phyloP scores from a whole-genome alignment of 2,329 filamentous ascomycete genomes.

The Calonectria ilicicola region DNA sequence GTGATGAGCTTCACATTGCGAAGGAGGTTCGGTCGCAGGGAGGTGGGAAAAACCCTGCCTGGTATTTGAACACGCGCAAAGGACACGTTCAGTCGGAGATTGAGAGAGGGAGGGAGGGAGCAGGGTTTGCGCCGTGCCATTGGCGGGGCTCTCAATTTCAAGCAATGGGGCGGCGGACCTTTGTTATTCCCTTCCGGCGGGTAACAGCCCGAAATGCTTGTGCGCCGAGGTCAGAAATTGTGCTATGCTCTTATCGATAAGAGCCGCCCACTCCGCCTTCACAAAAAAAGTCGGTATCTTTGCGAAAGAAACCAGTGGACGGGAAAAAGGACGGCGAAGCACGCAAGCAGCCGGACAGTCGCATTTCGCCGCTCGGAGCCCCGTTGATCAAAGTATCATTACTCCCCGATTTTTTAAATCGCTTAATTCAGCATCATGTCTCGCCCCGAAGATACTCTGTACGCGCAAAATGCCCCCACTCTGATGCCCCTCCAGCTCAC shows the following conservation, averaged over 20 bases:
- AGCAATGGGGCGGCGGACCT: background rate
- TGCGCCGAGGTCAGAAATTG: background rate
- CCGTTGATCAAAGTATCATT: background rate
- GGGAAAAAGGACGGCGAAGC: slow-evolving; percentile 16
- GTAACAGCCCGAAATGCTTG: background rate
- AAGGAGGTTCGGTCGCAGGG: slow-evolving; percentile 19
- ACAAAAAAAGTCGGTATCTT: slow-evolving; percentile 42
- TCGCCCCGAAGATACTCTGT: slow-evolving; percentile 95
- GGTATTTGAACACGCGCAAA: slow-evolving; percentile 27
- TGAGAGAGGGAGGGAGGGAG: background rate
- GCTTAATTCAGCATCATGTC: slow-evolving; percentile 75
- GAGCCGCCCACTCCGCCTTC: slow-evolving; percentile 32
- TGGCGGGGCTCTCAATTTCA: slow-evolving; percentile 29
- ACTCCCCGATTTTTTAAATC: background rate
- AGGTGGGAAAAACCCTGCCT: slow-evolving; percentile 20
- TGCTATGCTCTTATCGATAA: slow-evolving; percentile 38
- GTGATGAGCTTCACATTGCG: slow-evolving; percentile 40
- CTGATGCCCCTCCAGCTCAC: slow-evolving; percentile 41
- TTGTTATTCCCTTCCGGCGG: slow-evolving; percentile 21
- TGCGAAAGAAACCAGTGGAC: slow-evolving; percentile 27
- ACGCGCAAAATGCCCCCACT: slow-evolving; percentile 49
- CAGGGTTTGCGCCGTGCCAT: slow-evolving; percentile 29
- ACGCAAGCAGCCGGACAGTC: background rate
- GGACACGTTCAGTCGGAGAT: slow-evolving; percentile 40
- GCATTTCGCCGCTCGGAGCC: background rate